phyloP scores from a whole-genome alignment of 2,329 filamentous ascomycete genomes.

The Elsinoe ampelina region DNA sequence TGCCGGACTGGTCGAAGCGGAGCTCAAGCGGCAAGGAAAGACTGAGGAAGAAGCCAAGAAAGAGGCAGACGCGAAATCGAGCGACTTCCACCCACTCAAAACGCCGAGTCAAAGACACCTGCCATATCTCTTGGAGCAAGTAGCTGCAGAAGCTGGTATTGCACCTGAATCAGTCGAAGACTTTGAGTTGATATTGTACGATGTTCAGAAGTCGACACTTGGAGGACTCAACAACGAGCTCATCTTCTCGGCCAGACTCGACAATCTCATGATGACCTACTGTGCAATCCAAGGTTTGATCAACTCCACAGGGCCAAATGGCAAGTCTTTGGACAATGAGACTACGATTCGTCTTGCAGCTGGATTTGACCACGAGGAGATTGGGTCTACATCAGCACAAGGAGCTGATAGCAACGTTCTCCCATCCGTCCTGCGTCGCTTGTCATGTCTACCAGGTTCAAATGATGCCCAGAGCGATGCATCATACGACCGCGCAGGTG shows the following conservation, averaged over 20 bases:
- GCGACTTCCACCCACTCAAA: constrained; percentile 63
- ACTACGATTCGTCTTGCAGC: constrained; percentile 79
- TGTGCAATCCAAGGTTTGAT: constrained; percentile 82
- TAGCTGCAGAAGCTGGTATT: constrained; percentile 69
- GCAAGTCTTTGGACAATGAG: constrained; percentile 57
- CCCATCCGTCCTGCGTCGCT: constrained; percentile 73
- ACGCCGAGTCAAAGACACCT: constrained; percentile 76
- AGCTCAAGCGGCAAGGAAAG: constrained; percentile 68
- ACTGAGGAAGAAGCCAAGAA: constrained; percentile 41
- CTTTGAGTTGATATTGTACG: constrained; percentile 95
- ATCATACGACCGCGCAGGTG: constrained; percentile 50
- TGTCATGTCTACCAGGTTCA: constrained; percentile 66
- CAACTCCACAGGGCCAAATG: constrained; percentile 54
- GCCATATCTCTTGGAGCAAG: constrained; percentile 72
- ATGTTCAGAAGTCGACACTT: constrained; percentile 82
- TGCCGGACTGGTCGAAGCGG: constrained; percentile 73
- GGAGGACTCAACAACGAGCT: constrained; percentile 89
- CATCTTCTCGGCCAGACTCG: constrained; percentile 88
- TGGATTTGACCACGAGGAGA: constrained; percentile 96
- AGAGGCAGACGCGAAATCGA: constrained; percentile 29
- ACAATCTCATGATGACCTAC: constrained; percentile 95
- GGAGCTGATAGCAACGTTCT: constrained; percentile 89
- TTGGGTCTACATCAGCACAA: constrained; percentile 85
- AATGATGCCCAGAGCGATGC: constrained; percentile 48
- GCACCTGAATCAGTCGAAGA: constrained; percentile 67